Base-by-base conservation (phyloP, 1,284 basidiomycete genomes). In the Cryptococcus sp. region DNA sequence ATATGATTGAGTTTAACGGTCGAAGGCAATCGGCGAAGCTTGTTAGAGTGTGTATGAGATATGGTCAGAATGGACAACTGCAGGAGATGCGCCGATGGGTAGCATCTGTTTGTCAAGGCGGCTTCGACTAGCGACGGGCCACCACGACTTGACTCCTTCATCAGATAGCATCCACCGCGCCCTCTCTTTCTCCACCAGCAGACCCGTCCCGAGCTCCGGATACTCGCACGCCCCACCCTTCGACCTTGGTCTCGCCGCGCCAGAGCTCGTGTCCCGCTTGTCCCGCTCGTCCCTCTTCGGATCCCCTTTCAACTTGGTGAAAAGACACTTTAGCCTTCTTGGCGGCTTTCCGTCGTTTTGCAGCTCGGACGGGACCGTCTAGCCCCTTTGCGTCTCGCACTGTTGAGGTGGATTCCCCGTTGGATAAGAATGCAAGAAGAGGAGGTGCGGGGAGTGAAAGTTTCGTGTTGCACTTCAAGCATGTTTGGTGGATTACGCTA, bases 361-460 rank as follows among this genome's bases (percentile, higher is more conserved):
- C 23, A 15, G 55, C 47, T 20, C 73, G 63, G 22, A 64, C 52
- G 0, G 70, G 66, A 16, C 72, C 73, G 46, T 76, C 72, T 4
- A 75, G 46, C 8, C 25, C 42, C 6, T 5, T 45, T 5, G n/a
- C 15, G 8, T 45, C 22, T 19, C 5, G n/a, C n/a, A 6, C 2
- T 45, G 8, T 45, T 13, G n/a, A n/a, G 42, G n/a, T 19, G 22
- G 51, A 3, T 47, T 47, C 8, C 25, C 20, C 22, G 30, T 38
- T 1, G 16, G 19, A 47, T 20, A 11, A 5, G 15, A 19, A n/a
- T 22, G 17, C 22, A 16, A 54, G 30, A 30, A 55, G 38, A 5
- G 66, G 68, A 11, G 64, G 61, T 16, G 55, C 50, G 16, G 66
- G 72, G n/a, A 68, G 53, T 7, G 55, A 57, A 1, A 52, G 54